Evolutionary conservation across 164 flowering plant species (phyloP).

Genomic region (Stephania cephalantha): DNA sequence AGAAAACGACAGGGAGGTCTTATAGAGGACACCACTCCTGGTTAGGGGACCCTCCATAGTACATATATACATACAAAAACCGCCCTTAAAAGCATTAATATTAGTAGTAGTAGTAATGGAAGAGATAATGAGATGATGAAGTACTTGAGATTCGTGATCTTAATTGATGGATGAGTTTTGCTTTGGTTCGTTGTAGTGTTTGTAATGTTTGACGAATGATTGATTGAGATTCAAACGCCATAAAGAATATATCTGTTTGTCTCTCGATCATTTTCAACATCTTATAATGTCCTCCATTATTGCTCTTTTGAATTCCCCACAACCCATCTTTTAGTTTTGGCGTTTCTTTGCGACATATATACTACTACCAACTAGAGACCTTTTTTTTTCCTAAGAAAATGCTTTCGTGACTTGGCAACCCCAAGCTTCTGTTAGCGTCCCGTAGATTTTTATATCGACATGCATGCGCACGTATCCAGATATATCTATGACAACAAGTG

Average conservation of each 20-base stretch:
- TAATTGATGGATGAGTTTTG: background rate
- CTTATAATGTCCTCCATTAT: background rate
- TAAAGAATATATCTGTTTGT: background rate
- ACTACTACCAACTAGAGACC: background rate
- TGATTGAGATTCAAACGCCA: background rate
- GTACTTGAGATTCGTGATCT: background rate
- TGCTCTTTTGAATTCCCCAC: background rate
- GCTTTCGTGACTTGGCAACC: background rate
- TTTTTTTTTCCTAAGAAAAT: background rate
- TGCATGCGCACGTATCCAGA: too few relatives aligned
- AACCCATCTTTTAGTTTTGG: background rate
- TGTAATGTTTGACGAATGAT: constrained; percentile 1
- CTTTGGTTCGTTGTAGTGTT: background rate
- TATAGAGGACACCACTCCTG: too few relatives aligned
- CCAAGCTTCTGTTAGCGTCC: too few relatives aligned
- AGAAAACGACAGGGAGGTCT: too few relatives aligned
- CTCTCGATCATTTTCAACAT: background rate
- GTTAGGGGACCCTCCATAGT: background rate
- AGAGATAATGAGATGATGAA: background rate
- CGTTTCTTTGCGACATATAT: too few relatives aligned
- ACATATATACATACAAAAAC: background rate
- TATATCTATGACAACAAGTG: too few relatives aligned
- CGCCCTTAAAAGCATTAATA: background rate
- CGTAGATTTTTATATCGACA: too few relatives aligned
- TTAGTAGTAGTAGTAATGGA: too few relatives aligned